A percentile compares a stretch with the other conserved stretches of the same genome.
phyloP scores from a whole-genome alignment of 2,329 filamentous ascomycete genomes.

The Claviceps arundinis region DNA sequence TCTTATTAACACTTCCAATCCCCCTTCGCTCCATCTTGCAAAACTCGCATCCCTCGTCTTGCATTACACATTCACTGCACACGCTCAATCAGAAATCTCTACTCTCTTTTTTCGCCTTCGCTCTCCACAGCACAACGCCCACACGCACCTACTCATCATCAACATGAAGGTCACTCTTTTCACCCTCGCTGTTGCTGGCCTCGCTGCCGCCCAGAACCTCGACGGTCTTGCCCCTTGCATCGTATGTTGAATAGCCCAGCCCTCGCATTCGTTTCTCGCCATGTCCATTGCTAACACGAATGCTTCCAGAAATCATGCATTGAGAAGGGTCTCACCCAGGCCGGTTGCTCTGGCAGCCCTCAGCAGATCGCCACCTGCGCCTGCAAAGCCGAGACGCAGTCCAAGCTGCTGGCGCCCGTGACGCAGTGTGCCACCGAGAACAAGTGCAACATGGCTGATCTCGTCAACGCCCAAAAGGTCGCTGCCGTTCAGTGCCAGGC shows the following conservation, averaged over 20 bases:
- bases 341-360: slow-evolving; percentile 1
- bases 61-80: not conserved
- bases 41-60: no score
- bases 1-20: not conserved
- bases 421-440: slow-evolving; percentile 18
- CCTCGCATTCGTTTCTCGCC: not conserved
- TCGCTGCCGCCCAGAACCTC: slow-evolving; percentile 26
- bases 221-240: slow-evolving; percentile 24
- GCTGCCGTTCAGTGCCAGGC: slow-evolving; percentile 18
- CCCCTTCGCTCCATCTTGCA: not conserved
- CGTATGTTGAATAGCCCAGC: slow-evolving; percentile 18
- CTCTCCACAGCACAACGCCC: not conserved
- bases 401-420: slow-evolving; percentile 16
- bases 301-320: slow-evolving; percentile 20
- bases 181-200: slow-evolving; percentile 19
- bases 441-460: slow-evolving; percentile 19
- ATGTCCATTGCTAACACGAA: not conserved
- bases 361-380: slow-evolving; percentile 19
- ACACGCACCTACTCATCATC: slow-evolving; percentile 1
- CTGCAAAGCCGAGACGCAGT: slow-evolving; percentile 25
- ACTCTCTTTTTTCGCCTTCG: not conserved
- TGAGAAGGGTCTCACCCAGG: slow-evolving; percentile 17
- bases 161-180: slow-evolving; percentile 28
- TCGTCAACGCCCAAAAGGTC: slow-evolving; percentile 19
- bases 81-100: not conserved